Evolutionary conservation across 768 basidiomycete genomes (phyloP), one percentile per base, ranked within the genome.

Genomic region (Lentinus tigrinus): DNA sequence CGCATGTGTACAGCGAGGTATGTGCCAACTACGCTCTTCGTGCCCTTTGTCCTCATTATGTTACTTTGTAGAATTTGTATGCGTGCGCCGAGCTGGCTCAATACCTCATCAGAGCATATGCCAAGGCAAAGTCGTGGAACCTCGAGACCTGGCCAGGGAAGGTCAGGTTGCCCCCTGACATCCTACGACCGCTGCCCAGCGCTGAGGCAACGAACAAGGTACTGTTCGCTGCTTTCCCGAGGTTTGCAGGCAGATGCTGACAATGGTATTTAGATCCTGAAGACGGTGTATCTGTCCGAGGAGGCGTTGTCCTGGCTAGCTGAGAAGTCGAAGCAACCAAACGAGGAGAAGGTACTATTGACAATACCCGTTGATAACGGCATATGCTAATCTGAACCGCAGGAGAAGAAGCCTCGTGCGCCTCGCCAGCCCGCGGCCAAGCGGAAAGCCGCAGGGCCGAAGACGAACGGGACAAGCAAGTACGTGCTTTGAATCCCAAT

Each of bases 61-160:
- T n/a, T 21, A 1, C 36, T 3, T 27, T 19, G 31, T 63, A 97
- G 95, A 91, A 93, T 69, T 77, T 99, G 39, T 98, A 97, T 67
- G 80, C 85, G 9, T 78, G 93, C 57, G 86, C 90, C 63, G 97
- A 99, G 65, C 78, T 98, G 8, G 88, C 96, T 0, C 93, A 97
- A 72, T 84, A 92, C 64, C 75, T 97, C 34, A 88, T 98, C 72
- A 89, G 87, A 65, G 73, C 78, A 1, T 81, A 83, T n/a, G 80
- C 85, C 0, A 75, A 84, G 34, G 55, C 72, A 14, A 82, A 88
- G 56, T 79, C 81, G 3, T 98, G 95, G 93, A 80, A 78, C 3
- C 73, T 98, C 3, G 77, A 85, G 53, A 88, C 85, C 31, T 91
- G 91, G 70, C 93, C 93, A 0, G 91, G 88, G 6, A 89, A 89